These are phyloP conservation scores for Purshia tridentata DNA, from an alignment of 306 rosid genomes.

Conservation along the genomic window DNA sequence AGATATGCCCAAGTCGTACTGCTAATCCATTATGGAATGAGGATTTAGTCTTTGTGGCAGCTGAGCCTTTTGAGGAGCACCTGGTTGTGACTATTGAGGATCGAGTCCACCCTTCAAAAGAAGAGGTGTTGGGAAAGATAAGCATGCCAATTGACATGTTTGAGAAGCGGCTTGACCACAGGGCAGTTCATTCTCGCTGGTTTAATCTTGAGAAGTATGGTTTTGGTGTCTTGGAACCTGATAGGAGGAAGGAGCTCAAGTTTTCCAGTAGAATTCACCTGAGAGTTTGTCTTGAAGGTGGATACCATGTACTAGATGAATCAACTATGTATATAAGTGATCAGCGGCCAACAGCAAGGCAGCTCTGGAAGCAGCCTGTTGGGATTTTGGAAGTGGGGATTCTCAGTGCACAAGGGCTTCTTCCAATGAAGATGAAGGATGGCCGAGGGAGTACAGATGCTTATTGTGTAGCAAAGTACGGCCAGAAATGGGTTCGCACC, in stretches of 20 bases:
- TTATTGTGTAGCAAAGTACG: conserved; percentile 81
- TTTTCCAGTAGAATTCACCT: conserved; percentile 84
- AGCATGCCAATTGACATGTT: conserved; percentile 61
- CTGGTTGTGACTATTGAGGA: conserved; percentile 68
- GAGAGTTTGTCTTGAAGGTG: conserved; percentile 93
- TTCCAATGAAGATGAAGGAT: conserved; percentile 91
- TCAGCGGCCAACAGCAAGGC: conserved; percentile 87
- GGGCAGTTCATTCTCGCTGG: conserved; percentile 87
- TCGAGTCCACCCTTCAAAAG: conserved; percentile 64
- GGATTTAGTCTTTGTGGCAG: conserved; percentile 84
- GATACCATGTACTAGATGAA: conserved; percentile 93
- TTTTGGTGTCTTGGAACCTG: conserved; percentile 76
- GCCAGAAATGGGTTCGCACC: conserved; percentile 95
- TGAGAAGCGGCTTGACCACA: conserved; percentile 77
- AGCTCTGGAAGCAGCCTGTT: conserved; percentile 84
- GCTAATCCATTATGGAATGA: conserved; percentile 82
- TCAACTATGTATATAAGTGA: conserved; percentile 86
- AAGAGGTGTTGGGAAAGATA: conserved; percentile 77
- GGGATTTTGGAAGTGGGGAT: conserved; percentile 91
- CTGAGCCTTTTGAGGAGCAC: conserved; percentile 95
- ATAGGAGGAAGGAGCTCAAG: conserved; percentile 81
- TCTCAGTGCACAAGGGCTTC: conserved; percentile 79
- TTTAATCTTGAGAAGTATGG: conserved; percentile 84
- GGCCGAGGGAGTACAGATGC: conserved; percentile 76
- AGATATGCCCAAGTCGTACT: conserved; percentile 55